Conservation (phyloP, 495 filamentous ascomycete species). For the Penicillium mononematosum region DNA sequence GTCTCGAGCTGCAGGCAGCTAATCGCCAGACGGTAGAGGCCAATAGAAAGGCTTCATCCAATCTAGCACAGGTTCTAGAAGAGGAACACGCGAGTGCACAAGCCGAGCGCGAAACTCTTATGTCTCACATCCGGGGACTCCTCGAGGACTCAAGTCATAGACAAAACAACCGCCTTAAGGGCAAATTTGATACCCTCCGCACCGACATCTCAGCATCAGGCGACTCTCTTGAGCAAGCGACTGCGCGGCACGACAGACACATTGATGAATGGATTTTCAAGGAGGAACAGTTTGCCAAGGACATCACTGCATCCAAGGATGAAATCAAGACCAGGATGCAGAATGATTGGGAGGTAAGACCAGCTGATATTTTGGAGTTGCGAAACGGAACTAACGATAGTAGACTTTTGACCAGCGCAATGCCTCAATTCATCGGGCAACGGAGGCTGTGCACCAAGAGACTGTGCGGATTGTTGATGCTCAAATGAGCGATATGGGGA, state of each 20-base stretch:
- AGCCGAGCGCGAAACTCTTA: constrained; percentile 68
- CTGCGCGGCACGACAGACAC: constrained; percentile 62
- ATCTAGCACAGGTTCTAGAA: constrained; percentile 66
- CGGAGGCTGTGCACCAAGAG: constrained; percentile 86
- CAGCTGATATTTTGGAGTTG: constrained; percentile 1
- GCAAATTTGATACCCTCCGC: constrained; percentile 59
- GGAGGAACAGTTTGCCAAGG: constrained; percentile 66
- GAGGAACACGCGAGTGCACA: constrained; percentile 74
- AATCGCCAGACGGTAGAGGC: constrained; percentile 63
- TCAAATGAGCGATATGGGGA: constrained; percentile 81
- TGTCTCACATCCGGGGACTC: constrained; percentile 72
- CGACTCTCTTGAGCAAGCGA: constrained; percentile 60
- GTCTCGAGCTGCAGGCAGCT: constrained; percentile 66
- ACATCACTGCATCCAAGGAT: constrained; percentile 69
- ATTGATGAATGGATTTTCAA: constrained; percentile 75
- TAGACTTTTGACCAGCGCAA: constrained; percentile 78
- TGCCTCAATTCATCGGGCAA: constrained; percentile 72
- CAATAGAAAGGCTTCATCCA: constrained; percentile 61
- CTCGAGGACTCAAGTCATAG: constrained; percentile 70
- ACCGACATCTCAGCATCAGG: constrained; percentile 61
- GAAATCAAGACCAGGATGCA: constrained; percentile 76
- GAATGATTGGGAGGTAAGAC: constrained; percentile 79
- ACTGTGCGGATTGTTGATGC: constrained; percentile 86
- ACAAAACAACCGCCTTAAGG: constrained; percentile 69
- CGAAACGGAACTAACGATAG: constrained; percentile 25